Conservation (phyloP, 192 early-diverging fungal genomes). For the Entomortierella beljakovae region DNA sequence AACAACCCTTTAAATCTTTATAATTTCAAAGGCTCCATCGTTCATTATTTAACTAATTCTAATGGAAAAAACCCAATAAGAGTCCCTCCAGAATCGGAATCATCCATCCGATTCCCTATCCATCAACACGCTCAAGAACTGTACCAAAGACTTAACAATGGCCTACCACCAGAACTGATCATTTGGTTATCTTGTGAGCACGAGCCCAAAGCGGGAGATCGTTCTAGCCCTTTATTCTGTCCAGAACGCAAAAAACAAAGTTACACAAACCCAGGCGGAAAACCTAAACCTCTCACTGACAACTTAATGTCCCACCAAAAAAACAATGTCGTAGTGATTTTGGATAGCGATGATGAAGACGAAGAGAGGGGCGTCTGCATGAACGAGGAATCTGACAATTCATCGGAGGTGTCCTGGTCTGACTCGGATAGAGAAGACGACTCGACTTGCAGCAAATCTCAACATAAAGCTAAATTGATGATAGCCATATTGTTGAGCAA, state of each 20-base stretch:
- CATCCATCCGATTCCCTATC: conserved; percentile 4
- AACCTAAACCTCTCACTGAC: too few relatives aligned
- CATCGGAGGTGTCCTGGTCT: neutral
- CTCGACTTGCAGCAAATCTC: too few relatives aligned
- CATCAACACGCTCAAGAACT: conserved; percentile 1
- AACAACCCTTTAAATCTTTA: neutral
- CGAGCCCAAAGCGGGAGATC: too few relatives aligned
- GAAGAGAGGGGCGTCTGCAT: neutral
- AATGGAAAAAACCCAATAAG: neutral
- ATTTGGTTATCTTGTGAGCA: too few relatives aligned
- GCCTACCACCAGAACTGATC: neutral
- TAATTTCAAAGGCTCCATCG: conserved; percentile 13
- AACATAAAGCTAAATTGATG: too few relatives aligned
- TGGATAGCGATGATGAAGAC: conserved; percentile 12
- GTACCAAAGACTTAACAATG: conserved; percentile 8
- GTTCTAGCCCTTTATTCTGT: too few relatives aligned
- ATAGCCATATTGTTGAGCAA: too few relatives aligned
- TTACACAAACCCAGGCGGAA: neutral
- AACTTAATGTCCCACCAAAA: too few relatives aligned
- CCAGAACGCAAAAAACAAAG: neutral
- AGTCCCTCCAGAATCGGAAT: neutral
- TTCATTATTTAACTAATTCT: conserved; percentile 5
- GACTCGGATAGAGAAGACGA: neutral
- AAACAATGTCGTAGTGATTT: neutral
- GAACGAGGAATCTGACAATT: neutral